Percentiles rank a stretch among this genome's conserved stretches.
These are phyloP conservation scores for Raffaelea deltoideospora DNA, from an alignment of 2,329 filamentous ascomycete species.

Conservation along the genomic window DNA sequence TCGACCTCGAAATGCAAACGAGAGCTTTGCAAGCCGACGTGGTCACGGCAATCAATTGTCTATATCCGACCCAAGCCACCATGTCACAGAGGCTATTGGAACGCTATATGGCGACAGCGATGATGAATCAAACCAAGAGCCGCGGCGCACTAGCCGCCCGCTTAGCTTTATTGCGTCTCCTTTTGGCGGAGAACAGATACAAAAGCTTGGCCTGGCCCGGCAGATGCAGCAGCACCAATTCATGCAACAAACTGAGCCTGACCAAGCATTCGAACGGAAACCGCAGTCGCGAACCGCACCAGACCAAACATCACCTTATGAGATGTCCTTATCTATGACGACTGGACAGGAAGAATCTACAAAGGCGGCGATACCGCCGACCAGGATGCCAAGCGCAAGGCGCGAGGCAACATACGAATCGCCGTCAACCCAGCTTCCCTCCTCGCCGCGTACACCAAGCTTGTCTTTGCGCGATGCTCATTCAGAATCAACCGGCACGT, in stretches of 20 bases:
- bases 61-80: slow-evolving; percentile 79
- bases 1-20: slow-evolving; percentile 39
- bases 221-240: not conserved
- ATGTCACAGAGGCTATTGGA: slow-evolving; percentile 87
- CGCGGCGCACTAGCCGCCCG: slow-evolving; percentile 42
- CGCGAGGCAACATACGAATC: slow-evolving; percentile 23
- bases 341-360: no score
- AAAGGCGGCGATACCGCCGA: slow-evolving; percentile 10
- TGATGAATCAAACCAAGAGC: slow-evolving; percentile 36
- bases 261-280: no score
- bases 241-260: slow-evolving; percentile 9
- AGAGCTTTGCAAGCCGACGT: slow-evolving; percentile 41
- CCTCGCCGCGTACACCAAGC: slow-evolving; percentile 35
- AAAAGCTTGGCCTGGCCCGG: slow-evolving; percentile 12
- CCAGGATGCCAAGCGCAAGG: slow-evolving; percentile 23
- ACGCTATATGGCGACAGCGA: slow-evolving; percentile 74
- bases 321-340: no score
- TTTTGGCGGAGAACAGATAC: slow-evolving; percentile 36
- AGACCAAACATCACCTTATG: no score
- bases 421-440: slow-evolving; percentile 17
- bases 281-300: no score
- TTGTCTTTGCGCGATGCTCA: slow-evolving; percentile 37
- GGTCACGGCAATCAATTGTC: slow-evolving; percentile 43
- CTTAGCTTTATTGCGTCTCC: slow-evolving; percentile 57
- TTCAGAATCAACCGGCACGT: slow-evolving; percentile 34